phyloP scores from a whole-genome alignment of 441 rosid genomes.

The Geranium incanum region DNA sequence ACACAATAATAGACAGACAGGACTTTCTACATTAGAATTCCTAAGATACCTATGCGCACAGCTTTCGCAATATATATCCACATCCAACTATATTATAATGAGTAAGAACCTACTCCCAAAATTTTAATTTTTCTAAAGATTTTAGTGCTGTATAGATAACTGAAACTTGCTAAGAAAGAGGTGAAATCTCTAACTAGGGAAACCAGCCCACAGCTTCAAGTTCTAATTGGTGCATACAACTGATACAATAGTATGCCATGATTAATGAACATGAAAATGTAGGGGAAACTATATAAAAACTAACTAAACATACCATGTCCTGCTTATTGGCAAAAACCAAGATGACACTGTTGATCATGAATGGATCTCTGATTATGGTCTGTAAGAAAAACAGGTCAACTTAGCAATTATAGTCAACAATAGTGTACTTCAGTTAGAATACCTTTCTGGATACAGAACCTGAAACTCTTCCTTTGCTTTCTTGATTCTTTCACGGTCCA shows the following conservation, averaged over 20 bases:
- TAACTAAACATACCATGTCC: constrained; percentile 68
- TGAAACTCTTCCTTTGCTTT: constrained; percentile 89
- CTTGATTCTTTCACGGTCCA: constrained; percentile 93
- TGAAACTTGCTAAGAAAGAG: background rate
- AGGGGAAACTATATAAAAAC: constrained; percentile 6
- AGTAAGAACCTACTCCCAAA: background rate
- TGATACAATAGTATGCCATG: background rate
- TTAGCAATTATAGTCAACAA: constrained; percentile 23
- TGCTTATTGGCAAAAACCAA: constrained; percentile 97
- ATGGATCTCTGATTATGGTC: constrained; percentile 91
- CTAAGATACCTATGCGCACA: background rate
- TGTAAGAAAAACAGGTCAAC: constrained; percentile 33
- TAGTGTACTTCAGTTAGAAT: constrained; percentile 10
- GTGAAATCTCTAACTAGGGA: background rate
- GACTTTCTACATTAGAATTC: background rate
- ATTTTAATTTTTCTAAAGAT: background rate
- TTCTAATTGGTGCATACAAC: background rate
- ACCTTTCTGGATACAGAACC: constrained; percentile 41
- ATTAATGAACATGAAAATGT: background rate
- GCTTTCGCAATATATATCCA: background rate
- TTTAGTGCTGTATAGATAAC: background rate
- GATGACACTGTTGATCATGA: constrained; percentile 89
- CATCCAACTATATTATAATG: background rate
- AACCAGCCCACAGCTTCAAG: background rate
- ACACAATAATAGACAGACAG: background rate